Base-by-base conservation (phyloP, 257 asterid genomes). In the Parsonsia alboflavescens region DNA sequence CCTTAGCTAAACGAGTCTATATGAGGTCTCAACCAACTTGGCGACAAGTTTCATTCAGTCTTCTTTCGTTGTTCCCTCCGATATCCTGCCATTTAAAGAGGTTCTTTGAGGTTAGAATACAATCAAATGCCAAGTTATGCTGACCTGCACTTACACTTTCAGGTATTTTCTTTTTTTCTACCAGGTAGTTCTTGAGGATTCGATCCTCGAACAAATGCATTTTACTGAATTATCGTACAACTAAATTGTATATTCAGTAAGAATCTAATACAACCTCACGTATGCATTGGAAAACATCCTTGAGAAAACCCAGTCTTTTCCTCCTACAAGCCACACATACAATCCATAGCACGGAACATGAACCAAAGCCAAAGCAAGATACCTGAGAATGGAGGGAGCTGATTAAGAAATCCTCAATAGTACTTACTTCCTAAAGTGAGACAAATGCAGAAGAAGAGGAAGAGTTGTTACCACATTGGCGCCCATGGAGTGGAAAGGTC, bases 401-500 rank as follows among this genome's bases (percentile, higher is more conserved):
- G 66, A 36, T 17, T 16, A 4, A 42, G 48, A 71, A 59, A 69
- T 41, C 30, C 44, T 22, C 28, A 50, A 4, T 50, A 50, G 21
- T 33, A 33, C n/a, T 33, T 22, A 24, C 7, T 12, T 24, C 6
- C 52, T 28, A 4, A 39, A 19, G 4, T 6, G 12, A 39, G 26
- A 52, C 26, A 22, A 26, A 58, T 45, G 17, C 6, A 28, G 8
- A 54, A 30, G 8, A 54, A 30, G 22, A 42, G 67, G 68, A 30
- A 48, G 21, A 54, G 42, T 12, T 48, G 49, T 79, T 84, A 91
- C 97, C 98, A 93, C 71, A 89, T 66, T 8, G 98, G 98, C 13
- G 98, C 97, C 86, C 79, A 84, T 70, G 93, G 86, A 76, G 93
- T 85, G 50, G 87, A 77, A 70, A 91, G 98, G 49, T 91, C 96